Percentiles rank a stretch among this genome's conserved stretches.
These are phyloP conservation scores for Psilocybe cubensis DNA, from an alignment of 768 basidiomycete genomes.

Conservation along the genomic window DNA sequence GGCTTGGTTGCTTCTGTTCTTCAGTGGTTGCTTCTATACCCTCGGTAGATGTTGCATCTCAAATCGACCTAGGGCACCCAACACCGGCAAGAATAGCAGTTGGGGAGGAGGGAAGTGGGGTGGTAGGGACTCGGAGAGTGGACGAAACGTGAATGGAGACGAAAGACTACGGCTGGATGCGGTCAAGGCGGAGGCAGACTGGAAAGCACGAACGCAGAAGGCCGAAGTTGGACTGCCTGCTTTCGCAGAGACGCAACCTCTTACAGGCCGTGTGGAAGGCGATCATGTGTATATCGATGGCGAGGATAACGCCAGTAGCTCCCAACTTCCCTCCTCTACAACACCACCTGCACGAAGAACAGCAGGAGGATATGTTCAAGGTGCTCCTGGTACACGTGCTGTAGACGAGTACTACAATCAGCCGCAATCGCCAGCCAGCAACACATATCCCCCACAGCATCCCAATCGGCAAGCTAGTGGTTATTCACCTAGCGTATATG, in stretches of 20 bases:
- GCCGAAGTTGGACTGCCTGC: conserved; percentile 74
- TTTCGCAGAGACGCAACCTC: conserved; percentile 75
- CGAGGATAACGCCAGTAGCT: conserved; percentile 32
- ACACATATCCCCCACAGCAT: conserved; percentile 47
- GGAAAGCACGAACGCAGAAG: conserved; percentile 68
- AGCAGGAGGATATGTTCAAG: conserved; percentile 69
- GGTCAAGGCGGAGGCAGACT: conserved; percentile 84
- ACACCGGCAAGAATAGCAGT: conserved; percentile 25
- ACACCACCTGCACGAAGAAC: conserved; percentile 30
- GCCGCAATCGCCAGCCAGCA: conserved; percentile 29
- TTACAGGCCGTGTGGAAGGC: conserved; percentile 61
- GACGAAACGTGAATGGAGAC: conserved; percentile 37
- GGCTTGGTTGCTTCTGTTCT: conserved; percentile 85
- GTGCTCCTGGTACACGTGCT: conserved; percentile 64
- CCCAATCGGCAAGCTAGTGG: conserved; percentile 36
- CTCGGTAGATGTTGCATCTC: conserved; percentile 86
- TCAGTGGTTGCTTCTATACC: conserved; percentile 88
- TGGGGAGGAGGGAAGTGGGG: conserved; percentile 35
- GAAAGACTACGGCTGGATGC: conserved; percentile 82
- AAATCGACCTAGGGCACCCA: conserved; percentile 36
- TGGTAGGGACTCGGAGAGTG: conserved; percentile 31
- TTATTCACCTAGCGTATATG: conserved; percentile 39
- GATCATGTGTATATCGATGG: conserved; percentile 63
- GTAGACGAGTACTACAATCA: conserved; percentile 72
- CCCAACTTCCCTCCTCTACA: conserved; percentile 31